Conservation (phyloP, 352 stramenopile species). For the Phytophthora ohioensis region DNA sequence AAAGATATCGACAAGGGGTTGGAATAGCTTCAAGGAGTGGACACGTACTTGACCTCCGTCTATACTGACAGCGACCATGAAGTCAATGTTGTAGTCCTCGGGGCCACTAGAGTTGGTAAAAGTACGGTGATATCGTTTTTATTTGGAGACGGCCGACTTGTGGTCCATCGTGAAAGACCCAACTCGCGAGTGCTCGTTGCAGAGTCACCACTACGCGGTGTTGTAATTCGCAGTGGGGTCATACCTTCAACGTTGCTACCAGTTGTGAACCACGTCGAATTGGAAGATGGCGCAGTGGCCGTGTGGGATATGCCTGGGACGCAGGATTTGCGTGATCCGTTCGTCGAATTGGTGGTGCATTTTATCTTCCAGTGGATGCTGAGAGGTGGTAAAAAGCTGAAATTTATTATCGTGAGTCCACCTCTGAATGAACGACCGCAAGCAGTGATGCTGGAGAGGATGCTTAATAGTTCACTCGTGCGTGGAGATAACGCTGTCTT, state of each 20-base stretch:
- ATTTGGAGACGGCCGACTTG: conserved; percentile 16
- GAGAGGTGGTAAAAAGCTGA: conserved; percentile 11
- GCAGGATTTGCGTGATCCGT: conserved; percentile 29
- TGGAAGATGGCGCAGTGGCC: neutral
- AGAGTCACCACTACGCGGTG: neutral
- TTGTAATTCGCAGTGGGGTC: conserved; percentile 22
- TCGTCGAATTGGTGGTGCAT: conserved; percentile 31
- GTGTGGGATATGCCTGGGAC: conserved; percentile 42
- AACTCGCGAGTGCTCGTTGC: conserved; percentile 20
- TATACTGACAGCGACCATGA: neutral
- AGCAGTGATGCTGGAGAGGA: conserved; percentile 3
- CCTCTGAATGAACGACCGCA: conserved; percentile 26
- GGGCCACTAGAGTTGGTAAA: conserved; percentile 26
- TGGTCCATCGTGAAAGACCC: conserved; percentile 20
- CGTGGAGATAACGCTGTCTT: conserved; percentile 29
- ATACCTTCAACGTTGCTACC: conserved; percentile 18
- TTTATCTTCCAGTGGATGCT: conserved; percentile 35
- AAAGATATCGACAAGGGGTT: conserved; percentile 19
- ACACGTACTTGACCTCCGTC: conserved; percentile 25
- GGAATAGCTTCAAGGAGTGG: conserved; percentile 14
- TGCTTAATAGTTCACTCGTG: conserved; percentile 32
- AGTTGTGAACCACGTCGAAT: neutral
- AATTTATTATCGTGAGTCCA: conserved; percentile 35
- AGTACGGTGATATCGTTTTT: conserved; percentile 32
- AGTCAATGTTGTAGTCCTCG: conserved; percentile 31